Evolutionary conservation across 352 stramenopile species (phyloP).

Genomic region (Albugo laibachii): DNA sequence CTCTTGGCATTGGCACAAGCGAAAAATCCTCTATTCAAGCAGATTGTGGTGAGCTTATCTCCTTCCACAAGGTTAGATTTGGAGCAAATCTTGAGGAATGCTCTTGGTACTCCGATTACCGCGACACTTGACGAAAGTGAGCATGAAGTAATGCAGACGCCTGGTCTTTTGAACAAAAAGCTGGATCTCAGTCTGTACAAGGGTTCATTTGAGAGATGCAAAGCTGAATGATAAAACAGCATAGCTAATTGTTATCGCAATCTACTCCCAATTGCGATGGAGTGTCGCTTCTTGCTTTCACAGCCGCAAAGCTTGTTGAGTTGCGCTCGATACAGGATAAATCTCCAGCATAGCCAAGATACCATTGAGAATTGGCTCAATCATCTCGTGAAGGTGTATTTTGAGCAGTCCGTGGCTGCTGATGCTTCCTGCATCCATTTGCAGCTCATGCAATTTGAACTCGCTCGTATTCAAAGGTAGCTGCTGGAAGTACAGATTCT

Average conservation of each 20-base stretch:
- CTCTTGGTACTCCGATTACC: background rate
- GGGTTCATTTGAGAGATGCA: background rate
- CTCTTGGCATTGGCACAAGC: slow-evolving; percentile 12
- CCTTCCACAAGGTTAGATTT: slow-evolving; percentile 6
- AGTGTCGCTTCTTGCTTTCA: no score
- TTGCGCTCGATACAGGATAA: slow-evolving; percentile 12
- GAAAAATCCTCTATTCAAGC: slow-evolving; percentile 7
- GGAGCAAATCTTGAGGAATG: slow-evolving; percentile 7
- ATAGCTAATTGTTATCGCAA: background rate
- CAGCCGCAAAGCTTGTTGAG: slow-evolving; percentile 22
- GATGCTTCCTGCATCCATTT: slow-evolving; percentile 25
- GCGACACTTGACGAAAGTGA: background rate
- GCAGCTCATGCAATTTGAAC: slow-evolving; percentile 26
- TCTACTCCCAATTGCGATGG: background rate
- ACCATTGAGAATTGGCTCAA: slow-evolving; percentile 28
- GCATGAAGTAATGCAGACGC: background rate
- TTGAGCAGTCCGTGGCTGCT: slow-evolving; percentile 20
- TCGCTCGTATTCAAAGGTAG: slow-evolving; percentile 27
- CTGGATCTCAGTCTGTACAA: slow-evolving; percentile 13
- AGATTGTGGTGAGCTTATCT: slow-evolving; percentile 8
- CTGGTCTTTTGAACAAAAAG: background rate
- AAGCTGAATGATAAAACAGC: background rate
- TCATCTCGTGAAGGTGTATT: slow-evolving; percentile 15
- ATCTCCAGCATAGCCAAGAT: no score
- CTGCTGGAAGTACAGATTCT: slow-evolving; percentile 28